Conservation (phyloP, 345 rosid species). For the Linum usitatissimum region DNA sequence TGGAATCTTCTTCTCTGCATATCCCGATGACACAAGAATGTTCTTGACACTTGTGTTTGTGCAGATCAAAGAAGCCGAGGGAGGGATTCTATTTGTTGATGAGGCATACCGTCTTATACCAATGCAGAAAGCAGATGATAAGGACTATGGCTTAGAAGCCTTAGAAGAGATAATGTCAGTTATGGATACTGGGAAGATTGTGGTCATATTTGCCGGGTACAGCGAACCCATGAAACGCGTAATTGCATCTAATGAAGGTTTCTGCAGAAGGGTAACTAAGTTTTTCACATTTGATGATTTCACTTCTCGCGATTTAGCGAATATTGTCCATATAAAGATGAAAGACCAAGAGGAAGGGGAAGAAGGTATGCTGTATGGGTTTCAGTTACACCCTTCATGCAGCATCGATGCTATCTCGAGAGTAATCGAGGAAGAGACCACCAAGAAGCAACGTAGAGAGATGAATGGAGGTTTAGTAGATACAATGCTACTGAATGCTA, state of each 20-base stretch:
- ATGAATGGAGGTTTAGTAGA: slow-evolving; percentile 91
- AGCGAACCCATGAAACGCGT: slow-evolving; percentile 97
- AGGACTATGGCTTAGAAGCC: slow-evolving; percentile 96
- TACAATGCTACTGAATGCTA: slow-evolving; percentile 74
- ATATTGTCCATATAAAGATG: slow-evolving; percentile 83
- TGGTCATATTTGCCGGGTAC: slow-evolving; percentile 93
- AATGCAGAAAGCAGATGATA: slow-evolving; percentile 87
- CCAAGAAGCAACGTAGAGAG: slow-evolving; percentile 80
- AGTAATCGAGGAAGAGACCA: slow-evolving; percentile 55
- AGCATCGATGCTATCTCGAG: slow-evolving; percentile 45
- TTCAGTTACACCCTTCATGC: slow-evolving; percentile 58
- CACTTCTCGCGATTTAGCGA: slow-evolving; percentile 55
- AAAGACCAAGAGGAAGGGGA: slow-evolving; percentile 50
- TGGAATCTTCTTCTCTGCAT: background rate
- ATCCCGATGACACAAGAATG: background rate
- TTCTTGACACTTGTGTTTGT: slow-evolving; percentile 3
- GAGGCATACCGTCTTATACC: slow-evolving; percentile 94
- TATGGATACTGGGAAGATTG: slow-evolving; percentile 81
- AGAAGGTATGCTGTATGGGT: slow-evolving; percentile 51
- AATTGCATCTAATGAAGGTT: slow-evolving; percentile 87
- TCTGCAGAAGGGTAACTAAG: slow-evolving; percentile 91
- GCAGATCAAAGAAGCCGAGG: slow-evolving; percentile 94
- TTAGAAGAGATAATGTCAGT: slow-evolving; percentile 94
- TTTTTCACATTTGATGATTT: slow-evolving; percentile 79
- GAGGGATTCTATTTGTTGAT: slow-evolving; percentile 96